Evolutionary conservation across 345 rosid species (phyloP), one percentile per base, ranked within the genome.

Genomic region (Salix purpurea): DNA sequence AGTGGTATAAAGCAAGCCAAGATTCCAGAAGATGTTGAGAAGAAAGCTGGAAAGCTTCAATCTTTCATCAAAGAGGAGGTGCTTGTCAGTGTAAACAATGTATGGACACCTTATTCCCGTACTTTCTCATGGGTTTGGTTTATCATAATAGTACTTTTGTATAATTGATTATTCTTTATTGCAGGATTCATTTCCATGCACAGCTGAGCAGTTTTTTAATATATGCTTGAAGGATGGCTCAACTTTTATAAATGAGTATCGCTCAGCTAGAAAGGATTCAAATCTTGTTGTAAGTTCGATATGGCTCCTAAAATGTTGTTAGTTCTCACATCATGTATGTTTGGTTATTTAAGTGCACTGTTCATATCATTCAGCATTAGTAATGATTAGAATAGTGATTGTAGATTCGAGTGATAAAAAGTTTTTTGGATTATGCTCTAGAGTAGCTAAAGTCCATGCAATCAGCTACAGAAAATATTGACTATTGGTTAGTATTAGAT

Each of bases 41-140:
- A 84, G 36, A 85, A 82, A 79, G 80, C 83, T 74, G 93, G 83
- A 79, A 90, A 87, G 74, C 81, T 75, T 72, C 92, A 89, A 83
- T 74, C 95, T 72, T 96, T 91, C 83, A 78, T 87, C 88, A 92
- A 91, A 84, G 97, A 93, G 72, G 97, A 93, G 87, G 96, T 89
- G 82, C 92, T 96, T 70, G 89, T 86, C 72, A 91, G 77, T 75
- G 87, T 93, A 84, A 81, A 76, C 80, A 89, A 91, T 79, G 98
- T 96, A 86, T 62, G 81, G 42, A 69, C 82, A 74, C 60, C 67
- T 64, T 73, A 75, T 79, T 77, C 62, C 23, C 56, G 58, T 67
- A 19, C 50, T 16, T 71, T 67, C 26, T 34, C 70, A 18, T 74
- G 48, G 36, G 24, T 74, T 46, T 79, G 39, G 11, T 77, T 71